Base-by-base conservation (phyloP, 73 alveolate species). In the Paramecium primaurelia region DNA sequence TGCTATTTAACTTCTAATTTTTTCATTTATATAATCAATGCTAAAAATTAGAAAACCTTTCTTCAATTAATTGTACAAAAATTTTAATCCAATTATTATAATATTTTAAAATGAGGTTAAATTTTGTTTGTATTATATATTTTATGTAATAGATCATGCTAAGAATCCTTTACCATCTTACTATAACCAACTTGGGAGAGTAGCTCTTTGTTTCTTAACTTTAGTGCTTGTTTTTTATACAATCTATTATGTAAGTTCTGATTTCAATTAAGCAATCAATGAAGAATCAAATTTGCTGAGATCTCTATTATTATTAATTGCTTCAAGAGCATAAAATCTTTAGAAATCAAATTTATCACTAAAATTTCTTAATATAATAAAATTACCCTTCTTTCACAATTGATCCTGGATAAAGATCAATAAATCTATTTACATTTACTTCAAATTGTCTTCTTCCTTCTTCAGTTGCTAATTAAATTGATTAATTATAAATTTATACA, bases 321-420 rank as follows among this genome's bases (percentile, higher is more conserved):
- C 93, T 87, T 87, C 93, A 25, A 87, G 73, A 25, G 93, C 93
- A 77, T 87, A 87, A 47, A 87, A 87, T 87, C 93, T 87, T 42
- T 73, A 11, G 60, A 68, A 87, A 69, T 87, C 73, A 86, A 87
- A 87, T 38, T 87, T 40, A 3, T 87, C 80, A 10, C 88, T 75
- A 75, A 3, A 14, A 37, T 34, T 6, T n/a, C n/a, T 54, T n/a
- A 16, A 54, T 12, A 20, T 26, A 22, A 10, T 32, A 14, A 1
- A 10, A 14, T 75, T 75, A 75, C 77, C 93, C 93, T 26, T 73
- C 88, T 77, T 40, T 87, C 5, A 77, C 86, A 11, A 87, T 64
- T 8, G 93, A 36, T 44, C 51, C 49, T 86, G 93, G 93, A 37
- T 87, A 64, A 8, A 47, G 69, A 47, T 87, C 89, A 58, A 87